Base-by-base conservation (phyloP, 2,329 filamentous ascomycete genomes). In the Colletotrichum sp. region DNA sequence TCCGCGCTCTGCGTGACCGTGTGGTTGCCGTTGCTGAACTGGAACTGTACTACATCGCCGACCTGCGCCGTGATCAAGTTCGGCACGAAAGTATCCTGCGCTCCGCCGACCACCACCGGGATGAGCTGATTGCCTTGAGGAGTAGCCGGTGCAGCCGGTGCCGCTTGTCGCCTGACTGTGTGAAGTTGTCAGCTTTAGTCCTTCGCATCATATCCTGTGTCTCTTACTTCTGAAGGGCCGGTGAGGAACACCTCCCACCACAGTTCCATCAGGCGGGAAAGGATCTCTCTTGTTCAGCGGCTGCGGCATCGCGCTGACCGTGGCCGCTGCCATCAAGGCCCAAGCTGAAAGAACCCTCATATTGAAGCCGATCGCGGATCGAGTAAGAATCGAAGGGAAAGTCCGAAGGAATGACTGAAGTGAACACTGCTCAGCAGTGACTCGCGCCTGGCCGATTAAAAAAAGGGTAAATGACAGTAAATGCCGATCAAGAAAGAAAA, bases 1-100 rank as follows among this genome's bases (percentile, higher is more conserved):
- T 83, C 81, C 6, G 80, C 73, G 15, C 83, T 85, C 77, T 88
- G 85, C 0, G 87, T 88, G 15, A 87, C 83, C 0, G 86, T 87
- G 69, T 88, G 86, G 68, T 87, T 88, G 7, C 85, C 84, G 28
- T 82, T 83, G 72, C 84, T 85, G 80, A 88, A 88, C 69, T 87
- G 86, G 77, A 87, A 88, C 66, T 85, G 82, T 2, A 88, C 80
- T 12, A 85, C 79, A n/a, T 87, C 85, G 39, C 85, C 85, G 1
- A 82, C 79, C 0, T 80, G 77, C 2, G 84, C 85, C 26, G 69
- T 75, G 15, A 87, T 77, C 5, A 80, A 70, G 64, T 87, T 87
- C 1, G 85, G 85, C 3, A 86, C 81, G 59, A 86, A 86, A 2
- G 82, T 81, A 65, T 83, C 82, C 69, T 86, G 84, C 7, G 80